phyloP scores from a whole-genome alignment of 345 rosid genomes.

The Pugionium dolabratum region DNA sequence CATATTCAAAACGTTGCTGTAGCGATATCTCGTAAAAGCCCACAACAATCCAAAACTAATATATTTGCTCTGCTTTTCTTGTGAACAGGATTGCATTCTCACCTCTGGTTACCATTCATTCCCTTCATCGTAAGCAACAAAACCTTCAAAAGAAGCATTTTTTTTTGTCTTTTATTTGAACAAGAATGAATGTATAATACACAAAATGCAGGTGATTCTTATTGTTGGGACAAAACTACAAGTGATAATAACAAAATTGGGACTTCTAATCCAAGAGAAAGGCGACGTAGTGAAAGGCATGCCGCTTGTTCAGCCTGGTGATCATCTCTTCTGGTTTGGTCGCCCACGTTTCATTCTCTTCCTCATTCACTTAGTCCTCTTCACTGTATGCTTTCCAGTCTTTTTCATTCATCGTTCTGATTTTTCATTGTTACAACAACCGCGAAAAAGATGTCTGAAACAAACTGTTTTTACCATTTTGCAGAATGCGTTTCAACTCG shows the following conservation, averaged over 20 bases:
- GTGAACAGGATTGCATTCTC: conserved; percentile 69
- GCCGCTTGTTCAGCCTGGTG: conserved; percentile 80
- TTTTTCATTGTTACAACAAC: background rate
- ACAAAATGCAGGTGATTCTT: conserved; percentile 61
- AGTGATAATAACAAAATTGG: conserved; percentile 86
- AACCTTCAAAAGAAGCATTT: background rate
- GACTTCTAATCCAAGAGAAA: conserved; percentile 66
- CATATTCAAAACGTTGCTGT: background rate
- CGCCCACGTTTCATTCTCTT: conserved; percentile 73
- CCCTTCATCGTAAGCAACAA: conserved; percentile 72
- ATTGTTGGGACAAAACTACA: conserved; percentile 85
- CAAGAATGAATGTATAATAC: background rate
- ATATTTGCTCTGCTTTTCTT: background rate
- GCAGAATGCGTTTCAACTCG: conserved; percentile 91
- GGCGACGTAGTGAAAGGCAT: conserved; percentile 80
- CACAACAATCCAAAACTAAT: conserved; percentile 12
- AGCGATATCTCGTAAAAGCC: background rate
- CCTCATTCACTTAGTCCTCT: conserved; percentile 84
- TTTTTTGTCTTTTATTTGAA: background rate
- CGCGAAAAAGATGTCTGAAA: background rate
- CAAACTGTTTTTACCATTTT: background rate
- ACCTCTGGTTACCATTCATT: conserved; percentile 83
- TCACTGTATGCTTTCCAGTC: conserved; percentile 56
- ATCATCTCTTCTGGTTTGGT: conserved; percentile 91
- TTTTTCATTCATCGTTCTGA: background rate